Conservation (phyloP, 2,329 filamentous ascomycete genomes). For the Malbranchea cinnamomea region DNA sequence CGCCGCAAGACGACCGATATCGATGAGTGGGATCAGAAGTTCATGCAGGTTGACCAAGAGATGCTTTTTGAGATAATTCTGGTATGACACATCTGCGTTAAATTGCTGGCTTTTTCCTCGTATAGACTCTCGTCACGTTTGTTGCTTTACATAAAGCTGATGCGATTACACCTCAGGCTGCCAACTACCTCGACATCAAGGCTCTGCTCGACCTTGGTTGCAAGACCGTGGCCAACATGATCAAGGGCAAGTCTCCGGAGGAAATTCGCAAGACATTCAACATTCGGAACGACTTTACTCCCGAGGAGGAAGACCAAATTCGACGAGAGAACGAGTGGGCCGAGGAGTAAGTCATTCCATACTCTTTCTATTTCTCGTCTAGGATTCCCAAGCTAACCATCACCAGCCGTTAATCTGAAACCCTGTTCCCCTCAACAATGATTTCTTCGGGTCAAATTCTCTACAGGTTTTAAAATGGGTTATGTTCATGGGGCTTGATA, state of each 20-base stretch:
- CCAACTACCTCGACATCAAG: conserved; percentile 99
- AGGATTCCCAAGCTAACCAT: background rate
- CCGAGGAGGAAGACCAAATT: conserved; percentile 97
- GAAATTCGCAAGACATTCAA: conserved; percentile 99
- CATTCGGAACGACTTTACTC: conserved; percentile 98
- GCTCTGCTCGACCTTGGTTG: conserved; percentile 92
- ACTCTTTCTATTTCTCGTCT: conserved; percentile 4
- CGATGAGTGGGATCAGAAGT: conserved; percentile 99
- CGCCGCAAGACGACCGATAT: conserved; percentile 99
- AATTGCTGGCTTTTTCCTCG: no score
- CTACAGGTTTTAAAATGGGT: no score
- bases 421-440: no score
- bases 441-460: no score
- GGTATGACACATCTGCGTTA: conserved; percentile 37
- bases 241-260: conserved; percentile 99
- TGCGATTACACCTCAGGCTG: conserved; percentile 43
- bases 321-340: conserved; percentile 85
- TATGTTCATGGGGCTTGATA: no score
- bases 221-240: conserved; percentile 99
- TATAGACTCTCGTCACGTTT: conserved; percentile 1
- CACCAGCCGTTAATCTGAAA: conserved; percentile 2
- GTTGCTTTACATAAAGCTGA: background rate
- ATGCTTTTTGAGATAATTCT: conserved; percentile 99
- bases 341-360: conserved; percentile 49
- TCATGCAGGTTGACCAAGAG: conserved; percentile 99